phyloP scores from a whole-genome alignment of 1,284 basidiomycete species.

The Tausonia pullulans region DNA sequence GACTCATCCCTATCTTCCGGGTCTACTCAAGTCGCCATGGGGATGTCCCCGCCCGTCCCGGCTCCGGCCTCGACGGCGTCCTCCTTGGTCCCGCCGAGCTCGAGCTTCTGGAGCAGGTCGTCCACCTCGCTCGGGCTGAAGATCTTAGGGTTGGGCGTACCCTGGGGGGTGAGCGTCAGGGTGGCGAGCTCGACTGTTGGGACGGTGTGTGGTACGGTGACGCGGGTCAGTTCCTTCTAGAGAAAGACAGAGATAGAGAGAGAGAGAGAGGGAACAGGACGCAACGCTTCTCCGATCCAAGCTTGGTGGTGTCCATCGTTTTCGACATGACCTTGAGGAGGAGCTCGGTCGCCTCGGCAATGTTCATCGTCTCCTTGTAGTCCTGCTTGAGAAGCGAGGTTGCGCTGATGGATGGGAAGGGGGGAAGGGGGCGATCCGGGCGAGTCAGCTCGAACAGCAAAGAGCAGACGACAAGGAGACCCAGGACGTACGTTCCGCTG shows the following conservation, averaged over 20 bases:
- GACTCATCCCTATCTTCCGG: background rate
- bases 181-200: constrained; percentile 85
- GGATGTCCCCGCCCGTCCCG: constrained; percentile 26
- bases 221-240: background rate
- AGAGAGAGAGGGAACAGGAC: constrained; percentile 28
- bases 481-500: constrained; percentile 52
- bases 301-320: constrained; percentile 96
- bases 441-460: background rate
- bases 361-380: constrained; percentile 86
- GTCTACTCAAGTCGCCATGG: constrained; percentile 14
- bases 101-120: constrained; percentile 67
- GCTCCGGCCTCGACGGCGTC: constrained; percentile 31
- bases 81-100: constrained; percentile 71
- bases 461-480: background rate
- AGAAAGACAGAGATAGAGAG: background rate
- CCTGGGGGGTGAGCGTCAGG: constrained; percentile 67
- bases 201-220: background rate
- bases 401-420: constrained; percentile 41
- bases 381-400: constrained; percentile 94
- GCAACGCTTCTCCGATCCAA: constrained; percentile 88
- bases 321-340: constrained; percentile 95
- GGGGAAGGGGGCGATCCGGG: background rate
- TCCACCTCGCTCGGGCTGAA: constrained; percentile 88
- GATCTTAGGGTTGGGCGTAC: constrained; percentile 81
- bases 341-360: constrained; percentile 84